These are phyloP conservation scores for Rutstroemia sp. DNA, from an alignment of 2,329 filamentous ascomycete genomes.

Conservation along the genomic window DNA sequence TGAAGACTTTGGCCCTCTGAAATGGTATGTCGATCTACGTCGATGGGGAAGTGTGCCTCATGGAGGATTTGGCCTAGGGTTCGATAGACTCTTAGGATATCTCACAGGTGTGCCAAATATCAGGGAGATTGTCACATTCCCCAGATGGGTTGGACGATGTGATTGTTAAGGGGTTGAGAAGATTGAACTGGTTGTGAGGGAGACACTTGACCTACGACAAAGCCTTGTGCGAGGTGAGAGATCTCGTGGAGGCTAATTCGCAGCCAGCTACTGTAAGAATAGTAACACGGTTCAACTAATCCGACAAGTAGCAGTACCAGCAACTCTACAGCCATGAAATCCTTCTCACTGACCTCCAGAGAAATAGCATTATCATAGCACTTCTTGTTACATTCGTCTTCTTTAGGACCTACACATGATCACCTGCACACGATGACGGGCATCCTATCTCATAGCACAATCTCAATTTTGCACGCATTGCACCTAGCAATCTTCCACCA, in stretches of 20 bases:
- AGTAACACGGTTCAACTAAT: too few relatives aligned
- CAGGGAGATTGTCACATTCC: conserved; percentile 62
- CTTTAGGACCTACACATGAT: too few relatives aligned
- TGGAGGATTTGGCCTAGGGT: conserved; percentile 65
- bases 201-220: background rate
- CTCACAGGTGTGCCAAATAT: conserved; percentile 58
- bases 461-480: background rate
- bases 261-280: too few relatives aligned
- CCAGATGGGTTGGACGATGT: conserved; percentile 43
- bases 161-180: conserved; percentile 26
- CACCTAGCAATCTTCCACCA: background rate
- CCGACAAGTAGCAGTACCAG: too few relatives aligned
- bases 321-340: too few relatives aligned
- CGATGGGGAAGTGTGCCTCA: conserved; percentile 64
- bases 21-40: conserved; percentile 65
- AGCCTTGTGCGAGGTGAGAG: background rate
- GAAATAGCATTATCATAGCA: too few relatives aligned
- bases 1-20: conserved; percentile 40
- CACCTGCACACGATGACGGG: too few relatives aligned
- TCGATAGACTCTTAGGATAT: conserved; percentile 62
- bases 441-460: background rate
- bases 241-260: background rate
- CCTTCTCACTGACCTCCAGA: too few relatives aligned
- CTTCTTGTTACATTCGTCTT: too few relatives aligned
- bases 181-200: background rate